A percentile compares a stretch with the other conserved stretches of the same genome.
These are phyloP conservation scores for Tetrahymena borealis DNA, from an alignment of 73 alveolate species.

Conservation along the genomic window DNA sequence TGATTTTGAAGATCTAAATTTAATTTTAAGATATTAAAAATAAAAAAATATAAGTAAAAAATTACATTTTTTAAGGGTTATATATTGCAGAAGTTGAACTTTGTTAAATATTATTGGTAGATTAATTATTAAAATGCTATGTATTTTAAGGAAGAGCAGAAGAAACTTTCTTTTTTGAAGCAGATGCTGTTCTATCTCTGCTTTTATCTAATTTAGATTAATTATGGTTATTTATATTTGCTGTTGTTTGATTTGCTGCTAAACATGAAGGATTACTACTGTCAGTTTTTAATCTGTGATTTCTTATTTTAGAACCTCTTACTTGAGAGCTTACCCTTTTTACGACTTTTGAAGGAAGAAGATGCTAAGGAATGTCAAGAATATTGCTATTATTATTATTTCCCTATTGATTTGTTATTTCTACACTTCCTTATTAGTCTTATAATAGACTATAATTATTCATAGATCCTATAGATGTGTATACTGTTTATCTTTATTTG, in stretches of 20 bases:
- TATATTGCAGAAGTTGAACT: too few relatives aligned
- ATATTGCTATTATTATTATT: not conserved
- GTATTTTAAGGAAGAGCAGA: too few relatives aligned
- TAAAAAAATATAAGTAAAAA: too few relatives aligned
- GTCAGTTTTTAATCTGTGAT: not conserved
- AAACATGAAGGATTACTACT: not conserved
- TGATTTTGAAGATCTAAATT: not conserved
- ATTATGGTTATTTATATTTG: not conserved
- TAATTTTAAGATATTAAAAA: too few relatives aligned
- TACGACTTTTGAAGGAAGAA: not conserved
- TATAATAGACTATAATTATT: not conserved
- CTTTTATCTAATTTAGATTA: not conserved
- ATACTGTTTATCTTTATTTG: not conserved
- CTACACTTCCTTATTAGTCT: not conserved
- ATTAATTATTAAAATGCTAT: too few relatives aligned
- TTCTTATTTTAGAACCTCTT: not conserved
- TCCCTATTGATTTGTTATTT: not conserved
- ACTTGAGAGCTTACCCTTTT: not conserved
- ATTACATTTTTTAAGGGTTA: too few relatives aligned
- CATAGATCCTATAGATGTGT: not conserved
- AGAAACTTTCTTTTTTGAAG: not conserved
- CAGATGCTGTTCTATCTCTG: not conserved
- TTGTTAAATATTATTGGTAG: not conserved
- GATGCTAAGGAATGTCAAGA: not conserved
- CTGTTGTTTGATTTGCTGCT: not conserved